Evolutionary conservation across 441 rosid species (phyloP).

Genomic region (Populus hybrid): DNA sequence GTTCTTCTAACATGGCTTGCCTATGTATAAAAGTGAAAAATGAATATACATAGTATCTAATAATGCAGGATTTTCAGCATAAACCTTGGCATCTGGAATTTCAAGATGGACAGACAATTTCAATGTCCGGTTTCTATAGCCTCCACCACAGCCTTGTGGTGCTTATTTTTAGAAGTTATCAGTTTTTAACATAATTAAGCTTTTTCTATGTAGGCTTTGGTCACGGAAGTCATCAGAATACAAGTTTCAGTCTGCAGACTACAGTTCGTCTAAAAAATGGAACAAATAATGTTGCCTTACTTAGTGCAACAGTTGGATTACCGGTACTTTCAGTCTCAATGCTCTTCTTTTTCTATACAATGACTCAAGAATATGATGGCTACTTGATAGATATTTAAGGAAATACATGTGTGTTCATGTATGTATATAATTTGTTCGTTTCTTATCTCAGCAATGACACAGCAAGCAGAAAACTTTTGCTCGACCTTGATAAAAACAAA

Average conservation of each 20-base stretch:
- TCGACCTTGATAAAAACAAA: background rate
- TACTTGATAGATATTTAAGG: background rate
- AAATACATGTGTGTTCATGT: background rate
- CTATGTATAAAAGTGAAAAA: background rate
- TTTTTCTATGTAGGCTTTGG: slow-evolving; percentile 43
- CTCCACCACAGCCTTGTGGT: background rate
- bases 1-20: background rate
- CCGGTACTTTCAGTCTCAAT: slow-evolving; percentile 46
- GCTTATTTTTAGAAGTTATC: background rate
- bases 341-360: slow-evolving; percentile 5
- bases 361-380: background rate
- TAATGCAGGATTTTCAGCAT: background rate
- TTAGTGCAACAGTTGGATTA: slow-evolving; percentile 64
- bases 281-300: slow-evolving; percentile 54
- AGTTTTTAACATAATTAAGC: slow-evolving; percentile 3
- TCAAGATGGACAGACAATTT: background rate
- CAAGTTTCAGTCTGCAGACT: slow-evolving; percentile 31
- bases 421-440: background rate
- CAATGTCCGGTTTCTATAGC: background rate
- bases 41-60: background rate
- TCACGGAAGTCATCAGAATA: slow-evolving; percentile 38
- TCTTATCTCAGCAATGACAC: too few species aligned
- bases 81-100: background rate
- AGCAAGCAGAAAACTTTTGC: background rate
- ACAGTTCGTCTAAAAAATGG: slow-evolving; percentile 46